Base-by-base conservation (phyloP, 2,329 filamentous ascomycete species). In the Hortaea werneckii region DNA sequence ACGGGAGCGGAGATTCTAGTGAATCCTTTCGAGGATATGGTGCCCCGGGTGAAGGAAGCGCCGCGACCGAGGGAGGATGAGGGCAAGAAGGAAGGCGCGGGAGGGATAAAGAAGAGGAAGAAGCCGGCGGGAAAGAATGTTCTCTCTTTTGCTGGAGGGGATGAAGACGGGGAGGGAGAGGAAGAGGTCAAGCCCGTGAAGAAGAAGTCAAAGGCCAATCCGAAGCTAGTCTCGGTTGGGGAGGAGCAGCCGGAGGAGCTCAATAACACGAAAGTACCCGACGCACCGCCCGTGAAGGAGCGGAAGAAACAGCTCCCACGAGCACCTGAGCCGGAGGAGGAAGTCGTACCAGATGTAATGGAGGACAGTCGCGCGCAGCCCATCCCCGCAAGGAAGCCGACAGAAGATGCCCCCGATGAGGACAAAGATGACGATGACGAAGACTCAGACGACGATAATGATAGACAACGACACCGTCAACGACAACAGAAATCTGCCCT, bases 1-100 rank as follows among this genome's bases (percentile, higher is more conserved):
- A 80, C 79, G 4, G 71, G 74, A 13, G 71, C 85, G 28, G 85
- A 92, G 64, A 79, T 94, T 13, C 64, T 92, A 52, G 78, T 88
- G 41, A 92, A 92, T 58, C 85, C 85, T 0, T 94, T 90, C 50
- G 78, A 83, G 41, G 85, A 85, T 58, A 88, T 92, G 83, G 77
- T 80, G 57, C 85, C 79, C 69, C 75, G 81, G 55, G 73, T 76
- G 42, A 75, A 76, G 46, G 71, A 78, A 37, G 77, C 78, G 12
- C 61, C 64, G 10, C 69, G 69, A 29, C 73, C 72, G 30, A 68
- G 65, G 13, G 69, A 73, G 26, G 69, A 71, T 34, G 65, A 66
- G 20, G 65, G 65, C 29, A 62, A 65, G 46, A 62, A 65, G 46
- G 60, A 65, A 6, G 87, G 85, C 65, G 20, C 20, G 20, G 20